phyloP scores from a whole-genome alignment of 2,329 filamentous ascomycete genomes.

The Fusarium subglutinans region DNA sequence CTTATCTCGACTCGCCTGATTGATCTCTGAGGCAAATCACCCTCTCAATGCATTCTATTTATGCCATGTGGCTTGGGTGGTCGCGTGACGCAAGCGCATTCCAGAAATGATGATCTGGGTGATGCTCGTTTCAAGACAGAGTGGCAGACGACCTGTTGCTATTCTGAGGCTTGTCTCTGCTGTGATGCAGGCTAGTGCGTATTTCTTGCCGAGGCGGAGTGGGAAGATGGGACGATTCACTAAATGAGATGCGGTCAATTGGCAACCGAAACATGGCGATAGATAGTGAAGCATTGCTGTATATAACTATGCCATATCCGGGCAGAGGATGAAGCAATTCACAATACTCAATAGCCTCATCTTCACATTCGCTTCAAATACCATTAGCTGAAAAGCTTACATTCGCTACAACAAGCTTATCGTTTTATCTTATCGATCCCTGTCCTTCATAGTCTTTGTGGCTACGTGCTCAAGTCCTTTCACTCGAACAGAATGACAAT shows the following conservation, averaged over 20 bases:
- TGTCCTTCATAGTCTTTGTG: neutral
- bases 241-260: neutral
- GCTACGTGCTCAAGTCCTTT: fast-evolving
- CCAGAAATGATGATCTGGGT: neutral
- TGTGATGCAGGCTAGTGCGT: neutral
- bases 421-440: neutral
- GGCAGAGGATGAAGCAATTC: neutral
- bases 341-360: neutral
- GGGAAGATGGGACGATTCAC: neutral
- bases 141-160: conserved; percentile 36
- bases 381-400: neutral
- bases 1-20: neutral
- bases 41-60: neutral
- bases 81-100: conserved; percentile 13
- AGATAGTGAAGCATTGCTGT: neutral
- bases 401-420: conserved; percentile 5
- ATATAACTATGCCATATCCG: conserved; percentile 14
- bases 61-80: conserved; percentile 9
- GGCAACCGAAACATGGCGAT: neutral
- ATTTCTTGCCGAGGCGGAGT: conserved; percentile 24
- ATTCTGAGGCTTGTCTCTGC: conserved; percentile 15
- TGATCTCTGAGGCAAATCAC: too few species aligned
- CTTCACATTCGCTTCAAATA: conserved; percentile 24
- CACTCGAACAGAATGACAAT: neutral
- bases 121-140: neutral